Evolutionary conservation across 2,329 filamentous ascomycete genomes (phyloP), one percentile per base, ranked within the genome.

Genomic region (Cladosporium sp.): DNA sequence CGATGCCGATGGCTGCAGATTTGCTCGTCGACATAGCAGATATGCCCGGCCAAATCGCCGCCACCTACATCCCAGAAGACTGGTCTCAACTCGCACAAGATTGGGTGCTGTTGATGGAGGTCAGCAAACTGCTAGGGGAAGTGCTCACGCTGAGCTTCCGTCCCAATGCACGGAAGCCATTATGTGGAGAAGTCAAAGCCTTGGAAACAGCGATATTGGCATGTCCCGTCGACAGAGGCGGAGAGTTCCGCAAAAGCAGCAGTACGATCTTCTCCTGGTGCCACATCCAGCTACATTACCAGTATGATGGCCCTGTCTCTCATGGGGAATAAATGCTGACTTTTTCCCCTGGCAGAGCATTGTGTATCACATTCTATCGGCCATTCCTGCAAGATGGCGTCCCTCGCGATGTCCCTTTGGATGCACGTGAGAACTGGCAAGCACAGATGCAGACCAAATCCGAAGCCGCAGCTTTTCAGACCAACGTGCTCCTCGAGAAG

Each of bases 71-170:
- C 5, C 57, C 65, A 8, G 49, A 37, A 26, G 65, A 68, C 26
- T 57, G 59, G 5, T 56, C 52, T 4, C 67, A 66, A 16, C 46
- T 68, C 1, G 62, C 46, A 16, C 65, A 65, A 23, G 64, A 66
- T 33, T 68, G 65, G 67, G 64, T 57, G 14, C 49, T 65, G 37
- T 50, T 68, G 28, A 63, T 68, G 29, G 57, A 66, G 28, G 49
- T 68, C 40, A 65, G 65, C 10, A 40, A 60, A 29, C 52, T 65
- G 6, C 52, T 68, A 7, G 67, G 65, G 1, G 65, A 68, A 4
- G 58, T 66, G 3, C 35, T 68, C 18, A 50, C 50, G 2, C 46
- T 59, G 40, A 68, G 58, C 50, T 62, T 65, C 11, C 57, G 59
- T 18, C 44, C 59, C 5, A 62, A 63, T 31, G 49, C 67, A 26